phyloP scores from a whole-genome alignment of 352 stramenopile species.

The Phytophthora agathidicida region DNA sequence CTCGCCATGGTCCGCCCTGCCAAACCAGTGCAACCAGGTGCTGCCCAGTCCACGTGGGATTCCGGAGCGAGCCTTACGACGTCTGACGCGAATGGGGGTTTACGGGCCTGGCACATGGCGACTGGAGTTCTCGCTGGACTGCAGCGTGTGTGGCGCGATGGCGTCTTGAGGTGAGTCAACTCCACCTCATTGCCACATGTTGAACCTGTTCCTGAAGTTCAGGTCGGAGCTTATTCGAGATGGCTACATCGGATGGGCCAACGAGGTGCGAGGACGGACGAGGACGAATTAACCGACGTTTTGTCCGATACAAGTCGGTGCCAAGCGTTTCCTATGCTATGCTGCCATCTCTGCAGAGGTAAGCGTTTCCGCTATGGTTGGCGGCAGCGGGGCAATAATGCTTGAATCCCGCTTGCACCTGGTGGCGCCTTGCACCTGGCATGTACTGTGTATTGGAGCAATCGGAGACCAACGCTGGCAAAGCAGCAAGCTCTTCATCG shows the following conservation, averaged over 20 bases:
- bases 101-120: slow-evolving; percentile 7
- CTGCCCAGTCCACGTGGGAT: slow-evolving; percentile 5
- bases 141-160: background rate
- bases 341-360: no score
- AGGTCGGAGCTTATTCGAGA: slow-evolving; percentile 19
- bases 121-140: background rate
- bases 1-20: slow-evolving; percentile 24
- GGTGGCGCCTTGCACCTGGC: no score
- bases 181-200: slow-evolving; percentile 26
- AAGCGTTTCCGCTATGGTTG: no score
- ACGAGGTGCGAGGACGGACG: slow-evolving; percentile 16
- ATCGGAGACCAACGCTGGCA: no score
- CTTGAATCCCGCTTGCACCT: no score
- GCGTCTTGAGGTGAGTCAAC: slow-evolving; percentile 11
- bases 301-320: background rate
- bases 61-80: background rate
- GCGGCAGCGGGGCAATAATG: no score
- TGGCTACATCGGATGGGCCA: slow-evolving; percentile 23
- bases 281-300: background rate
- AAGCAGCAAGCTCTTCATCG: no score
- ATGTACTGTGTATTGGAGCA: no score
- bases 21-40: slow-evolving; percentile 2
- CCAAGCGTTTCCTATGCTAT: no score
- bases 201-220: slow-evolving; percentile 31
- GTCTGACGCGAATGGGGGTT: slow-evolving; percentile 6